Conservation (phyloP, 2,329 filamentous ascomycete species). For the Bipolaris zeicola region DNA sequence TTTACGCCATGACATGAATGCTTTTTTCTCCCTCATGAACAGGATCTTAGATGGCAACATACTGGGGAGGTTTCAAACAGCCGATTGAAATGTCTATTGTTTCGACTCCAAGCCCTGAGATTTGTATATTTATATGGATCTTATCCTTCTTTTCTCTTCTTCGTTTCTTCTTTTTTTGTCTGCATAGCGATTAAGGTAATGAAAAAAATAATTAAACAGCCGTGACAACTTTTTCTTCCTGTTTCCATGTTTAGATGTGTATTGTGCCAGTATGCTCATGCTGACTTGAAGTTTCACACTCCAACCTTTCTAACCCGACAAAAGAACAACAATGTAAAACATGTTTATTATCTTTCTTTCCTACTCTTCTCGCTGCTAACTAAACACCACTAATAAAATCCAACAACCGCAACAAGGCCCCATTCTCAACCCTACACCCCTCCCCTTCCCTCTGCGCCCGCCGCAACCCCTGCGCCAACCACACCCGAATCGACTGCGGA, state of each 20-base stretch:
- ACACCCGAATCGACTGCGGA: constrained; percentile 36
- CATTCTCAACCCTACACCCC: constrained; percentile 46
- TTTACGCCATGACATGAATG: neutral
- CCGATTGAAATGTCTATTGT: neutral
- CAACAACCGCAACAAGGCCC: constrained; percentile 39
- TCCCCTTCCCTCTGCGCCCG: constrained; percentile 37
- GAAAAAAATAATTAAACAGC: neutral
- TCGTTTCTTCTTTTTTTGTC: neutral
- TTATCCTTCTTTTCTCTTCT: neutral
- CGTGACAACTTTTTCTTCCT: neutral
- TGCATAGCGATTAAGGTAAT: constrained; percentile 30
- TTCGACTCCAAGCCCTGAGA: neutral
- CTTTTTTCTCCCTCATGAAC: neutral
- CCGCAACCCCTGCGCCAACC: constrained; percentile 40
- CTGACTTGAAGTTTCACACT: neutral
- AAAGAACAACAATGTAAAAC: too few relatives aligned
- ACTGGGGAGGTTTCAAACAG: neutral
- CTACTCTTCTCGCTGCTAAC: too few relatives aligned
- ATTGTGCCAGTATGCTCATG: neutral
- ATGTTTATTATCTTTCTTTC: too few relatives aligned
- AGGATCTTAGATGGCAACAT: neutral
- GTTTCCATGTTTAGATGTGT: neutral
- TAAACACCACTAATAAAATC: constrained; percentile 44
- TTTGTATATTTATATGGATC: constrained; percentile 1
- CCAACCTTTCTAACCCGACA: too few relatives aligned